Conservation (phyloP, 257 asterid species). For the Solanum tacnaense region DNA sequence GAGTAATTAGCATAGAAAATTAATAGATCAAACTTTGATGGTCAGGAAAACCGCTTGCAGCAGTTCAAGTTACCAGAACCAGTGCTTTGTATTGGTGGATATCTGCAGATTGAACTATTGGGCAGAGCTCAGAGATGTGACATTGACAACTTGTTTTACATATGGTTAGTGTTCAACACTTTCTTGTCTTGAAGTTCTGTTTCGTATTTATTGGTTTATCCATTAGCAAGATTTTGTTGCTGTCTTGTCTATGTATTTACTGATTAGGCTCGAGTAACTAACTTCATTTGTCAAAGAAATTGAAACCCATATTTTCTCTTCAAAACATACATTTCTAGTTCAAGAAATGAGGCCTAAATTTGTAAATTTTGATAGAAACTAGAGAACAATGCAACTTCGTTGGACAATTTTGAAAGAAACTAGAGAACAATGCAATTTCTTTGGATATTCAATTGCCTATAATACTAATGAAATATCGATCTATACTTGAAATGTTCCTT, state of each 20-base stretch:
- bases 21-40: background rate
- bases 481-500: background rate
- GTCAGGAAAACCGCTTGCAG: conserved; percentile 75
- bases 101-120: conserved; percentile 57
- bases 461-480: background rate
- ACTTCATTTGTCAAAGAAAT: background rate
- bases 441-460: background rate
- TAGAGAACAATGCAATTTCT: background rate
- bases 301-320: background rate
- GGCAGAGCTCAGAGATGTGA: conserved; percentile 65
- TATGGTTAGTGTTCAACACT: conserved; percentile 41
- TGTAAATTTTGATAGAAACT: background rate
- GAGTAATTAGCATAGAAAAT: background rate
- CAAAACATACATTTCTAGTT: background rate
- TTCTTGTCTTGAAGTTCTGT: background rate
- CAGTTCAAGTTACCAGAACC: conserved; percentile 71
- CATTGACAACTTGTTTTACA: conserved; percentile 49
- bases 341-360: background rate
- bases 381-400: background rate
- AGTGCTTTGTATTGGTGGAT: conserved; percentile 67
- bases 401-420: background rate
- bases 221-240: background rate
- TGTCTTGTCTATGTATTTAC: background rate
- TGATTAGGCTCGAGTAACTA: background rate
- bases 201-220: background rate